phyloP scores from a whole-genome alignment of 306 rosid genomes.

The Psophocarpus tetragonolobus region DNA sequence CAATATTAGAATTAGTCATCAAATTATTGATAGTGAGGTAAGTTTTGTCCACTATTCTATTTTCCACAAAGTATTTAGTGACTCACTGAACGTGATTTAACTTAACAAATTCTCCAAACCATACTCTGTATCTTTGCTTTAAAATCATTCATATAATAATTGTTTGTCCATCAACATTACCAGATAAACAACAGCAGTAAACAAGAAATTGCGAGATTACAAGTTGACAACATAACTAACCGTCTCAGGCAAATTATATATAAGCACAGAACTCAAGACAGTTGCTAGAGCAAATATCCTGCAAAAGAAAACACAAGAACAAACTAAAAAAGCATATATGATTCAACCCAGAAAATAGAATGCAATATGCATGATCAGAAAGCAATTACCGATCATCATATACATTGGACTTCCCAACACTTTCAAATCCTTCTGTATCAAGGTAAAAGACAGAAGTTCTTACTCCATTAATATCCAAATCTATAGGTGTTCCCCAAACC shows the following conservation, averaged over 20 bases:
- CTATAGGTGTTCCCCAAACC: constrained; percentile 95
- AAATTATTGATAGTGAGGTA: not conserved
- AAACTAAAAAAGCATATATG: constrained; percentile 7
- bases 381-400: constrained; percentile 92
- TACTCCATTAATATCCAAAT: constrained; percentile 79
- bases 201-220: constrained; percentile 10
- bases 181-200: constrained; percentile 29
- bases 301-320: constrained; percentile 41
- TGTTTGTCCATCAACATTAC: constrained; percentile 23
- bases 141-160: not conserved
- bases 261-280: constrained; percentile 92
- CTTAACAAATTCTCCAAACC: not conserved
- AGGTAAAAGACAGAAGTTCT: constrained; percentile 88
- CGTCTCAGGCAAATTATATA: constrained; percentile 94
- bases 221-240: constrained; percentile 45
- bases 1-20: constrained; percentile 2
- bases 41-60: not conserved
- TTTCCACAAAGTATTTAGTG: not conserved
- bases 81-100: not conserved
- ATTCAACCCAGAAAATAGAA: constrained; percentile 21
- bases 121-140: not conserved
- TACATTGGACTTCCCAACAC: constrained; percentile 93
- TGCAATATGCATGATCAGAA: constrained; percentile 27
- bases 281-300: constrained; percentile 97
- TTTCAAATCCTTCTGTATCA: constrained; percentile 98